Evolutionary conservation across 768 basidiomycete genomes (phyloP), one percentile per base, ranked within the genome.

Genomic region (Filobasidium wieringae): DNA sequence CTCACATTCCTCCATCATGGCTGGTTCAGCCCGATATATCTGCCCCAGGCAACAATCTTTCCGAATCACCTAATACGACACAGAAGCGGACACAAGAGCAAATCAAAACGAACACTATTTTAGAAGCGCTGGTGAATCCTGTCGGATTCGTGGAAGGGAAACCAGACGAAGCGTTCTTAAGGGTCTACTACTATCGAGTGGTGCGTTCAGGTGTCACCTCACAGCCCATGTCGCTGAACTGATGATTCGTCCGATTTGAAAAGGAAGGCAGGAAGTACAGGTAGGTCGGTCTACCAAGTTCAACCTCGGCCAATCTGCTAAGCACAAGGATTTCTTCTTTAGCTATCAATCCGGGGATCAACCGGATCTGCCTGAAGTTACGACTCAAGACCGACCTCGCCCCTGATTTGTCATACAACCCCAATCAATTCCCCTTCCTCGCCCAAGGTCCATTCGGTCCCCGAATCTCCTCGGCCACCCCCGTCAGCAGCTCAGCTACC

Each of bases 311-410:
- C 17, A 39, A 37, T 17, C 39, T 7, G 19, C 37, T 41, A 7
- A 8, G n/a, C 15, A 26, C 39, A 33, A n/a, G n/a, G n/a, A n/a
- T n/a, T n/a, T n/a, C n/a, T 32, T 14, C 40, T 11, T 68, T 68
- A 15, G 69, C 72, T 3, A 70, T 73, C 15, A 68, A 71, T 50
- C 72, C 72, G 5, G 72, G 72, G 27, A 68, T 73, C 47, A 68
- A 70, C 41, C 67, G 72, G 14, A 73, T 73, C 24, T 63, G 64
- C 6, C 63, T 73, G 27, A 69, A 69, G 53, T 65, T 73, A 0
- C 69, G 69, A 43, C 61, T 68, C 66, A 31, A 54, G 33, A 22
- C 60, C 55, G 49, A 41, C 33, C 34, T 34, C 22, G 27, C 34
- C 14, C 32, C 59, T 2, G 70, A 55, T 26, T 34, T 57, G 14